Evolutionary conservation across 2,329 filamentous ascomycete species (phyloP).

Genomic region (Cladosporium sp.): DNA sequence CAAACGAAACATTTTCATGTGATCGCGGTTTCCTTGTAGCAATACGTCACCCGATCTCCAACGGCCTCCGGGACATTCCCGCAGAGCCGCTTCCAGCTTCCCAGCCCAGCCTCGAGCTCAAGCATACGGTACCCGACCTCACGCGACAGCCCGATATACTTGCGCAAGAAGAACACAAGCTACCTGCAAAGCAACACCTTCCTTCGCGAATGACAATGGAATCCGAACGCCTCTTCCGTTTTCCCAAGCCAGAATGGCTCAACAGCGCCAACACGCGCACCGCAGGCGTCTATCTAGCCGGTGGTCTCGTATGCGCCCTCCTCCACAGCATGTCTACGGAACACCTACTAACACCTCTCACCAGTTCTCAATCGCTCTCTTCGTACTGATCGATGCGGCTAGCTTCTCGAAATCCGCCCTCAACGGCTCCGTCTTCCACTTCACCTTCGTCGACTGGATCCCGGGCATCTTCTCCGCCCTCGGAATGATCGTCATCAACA

Average conservation of each 20-base stretch:
- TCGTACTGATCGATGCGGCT: slow-evolving; percentile 64
- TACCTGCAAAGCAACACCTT: neutral
- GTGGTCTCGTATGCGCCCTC: slow-evolving; percentile 53
- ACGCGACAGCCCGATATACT: slow-evolving; percentile 1
- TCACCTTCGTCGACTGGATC: slow-evolving; percentile 70
- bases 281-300: slow-evolving; percentile 62
- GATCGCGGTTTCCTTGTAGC: neutral
- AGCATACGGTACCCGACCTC: slow-evolving; percentile 4
- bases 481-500: slow-evolving; percentile 70
- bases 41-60: neutral
- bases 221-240: slow-evolving; percentile 59
- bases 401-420: slow-evolving; percentile 58
- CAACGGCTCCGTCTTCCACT: slow-evolving; percentile 57
- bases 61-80: neutral
- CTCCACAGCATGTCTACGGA: neutral
- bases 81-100: slow-evolving; percentile 3
- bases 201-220: slow-evolving; percentile 35
- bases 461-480: slow-evolving; percentile 65
- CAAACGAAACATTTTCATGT: slow-evolving; percentile 4
- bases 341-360: neutral
- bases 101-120: slow-evolving; percentile 4
- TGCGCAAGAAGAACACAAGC: neutral
- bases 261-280: slow-evolving; percentile 62
- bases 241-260: slow-evolving; percentile 63
- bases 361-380: slow-evolving; percentile 66